These are phyloP conservation scores for Beauveria australis DNA, from an alignment of 2,329 filamentous ascomycete genomes.

Conservation along the genomic window DNA sequence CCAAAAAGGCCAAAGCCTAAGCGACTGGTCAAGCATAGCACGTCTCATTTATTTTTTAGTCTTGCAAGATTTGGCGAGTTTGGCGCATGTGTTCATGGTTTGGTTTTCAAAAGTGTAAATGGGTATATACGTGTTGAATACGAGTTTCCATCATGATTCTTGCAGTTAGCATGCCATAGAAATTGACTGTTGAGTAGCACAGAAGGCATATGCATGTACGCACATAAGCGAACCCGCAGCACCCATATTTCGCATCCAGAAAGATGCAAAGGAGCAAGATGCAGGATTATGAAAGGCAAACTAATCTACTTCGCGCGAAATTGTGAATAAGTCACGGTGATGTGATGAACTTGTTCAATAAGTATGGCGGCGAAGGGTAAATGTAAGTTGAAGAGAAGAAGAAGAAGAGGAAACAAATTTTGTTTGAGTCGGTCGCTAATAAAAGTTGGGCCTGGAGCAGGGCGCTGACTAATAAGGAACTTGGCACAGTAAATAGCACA, in stretches of 20 bases:
- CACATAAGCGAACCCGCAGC: slow-evolving; percentile 55
- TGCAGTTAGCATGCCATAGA: background rate
- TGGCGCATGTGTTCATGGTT: slow-evolving; percentile 3
- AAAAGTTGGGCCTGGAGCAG: background rate
- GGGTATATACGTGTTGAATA: slow-evolving; percentile 9
- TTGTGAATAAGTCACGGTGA: slow-evolving; percentile 35
- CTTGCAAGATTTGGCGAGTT: slow-evolving; percentile 10
- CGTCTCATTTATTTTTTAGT: slow-evolving; percentile 7
- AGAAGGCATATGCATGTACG: slow-evolving; percentile 36
- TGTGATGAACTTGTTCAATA: slow-evolving; percentile 23
- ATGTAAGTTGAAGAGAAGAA: slow-evolving; percentile 42
- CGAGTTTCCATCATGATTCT: slow-evolving; percentile 1
- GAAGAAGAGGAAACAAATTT: slow-evolving; percentile 21
- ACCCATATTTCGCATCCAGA: slow-evolving; percentile 26
- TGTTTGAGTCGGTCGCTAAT: slow-evolving; percentile 1
- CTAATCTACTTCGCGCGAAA: slow-evolving; percentile 46
- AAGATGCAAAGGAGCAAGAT: slow-evolving; percentile 31
- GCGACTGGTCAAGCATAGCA: background rate
- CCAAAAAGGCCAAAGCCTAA: slow-evolving; percentile 33
- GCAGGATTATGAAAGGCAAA: slow-evolving; percentile 54
- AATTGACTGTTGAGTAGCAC: background rate
- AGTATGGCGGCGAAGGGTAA: slow-evolving; percentile 29
- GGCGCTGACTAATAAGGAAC: slow-evolving; percentile 3
- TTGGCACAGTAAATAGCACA: background rate
- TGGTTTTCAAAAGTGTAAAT: slow-evolving; percentile 2